phyloP scores from a whole-genome alignment of 257 asterid genomes.

The Scutellaria baicalensis region DNA sequence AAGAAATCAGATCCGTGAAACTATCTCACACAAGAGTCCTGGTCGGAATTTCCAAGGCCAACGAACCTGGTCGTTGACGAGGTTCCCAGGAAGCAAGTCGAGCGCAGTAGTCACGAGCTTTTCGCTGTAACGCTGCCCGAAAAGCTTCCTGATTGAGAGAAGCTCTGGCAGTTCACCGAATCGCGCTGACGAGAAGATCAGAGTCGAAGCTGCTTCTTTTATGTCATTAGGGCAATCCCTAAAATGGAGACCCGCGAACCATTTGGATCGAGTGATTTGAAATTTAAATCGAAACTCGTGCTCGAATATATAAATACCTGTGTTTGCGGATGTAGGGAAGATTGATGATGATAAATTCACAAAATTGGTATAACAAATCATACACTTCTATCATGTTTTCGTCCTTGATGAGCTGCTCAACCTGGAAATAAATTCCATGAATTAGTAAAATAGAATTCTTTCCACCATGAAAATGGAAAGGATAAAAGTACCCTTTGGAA shows the following conservation, averaged over 20 bases:
- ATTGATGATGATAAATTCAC: slow-evolving; percentile 47
- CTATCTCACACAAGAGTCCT: no score
- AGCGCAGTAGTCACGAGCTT: slow-evolving; percentile 43
- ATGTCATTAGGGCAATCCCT: slow-evolving; percentile 86
- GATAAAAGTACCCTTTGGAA: slow-evolving; percentile 53
- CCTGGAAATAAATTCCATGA: slow-evolving; percentile 25
- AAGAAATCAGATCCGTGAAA: background rate
- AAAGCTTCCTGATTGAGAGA: slow-evolving; percentile 43
- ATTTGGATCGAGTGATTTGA: background rate
- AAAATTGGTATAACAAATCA: slow-evolving; percentile 49
- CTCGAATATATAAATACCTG: slow-evolving; percentile 28
- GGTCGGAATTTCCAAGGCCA: background rate
- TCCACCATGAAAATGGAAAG: background rate
- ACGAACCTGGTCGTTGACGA: slow-evolving; percentile 56
- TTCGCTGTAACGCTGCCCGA: slow-evolving; percentile 56
- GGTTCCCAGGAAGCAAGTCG: slow-evolving; percentile 61
- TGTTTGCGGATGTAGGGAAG: slow-evolving; percentile 55
- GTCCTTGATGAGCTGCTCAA: slow-evolving; percentile 61
- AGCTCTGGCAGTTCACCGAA: slow-evolving; percentile 81
- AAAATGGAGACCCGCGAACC: background rate
- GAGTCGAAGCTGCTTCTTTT: slow-evolving; percentile 60
- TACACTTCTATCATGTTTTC: slow-evolving; percentile 43
- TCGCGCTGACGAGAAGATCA: slow-evolving; percentile 76
- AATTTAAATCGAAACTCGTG: no score
- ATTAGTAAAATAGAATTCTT: background rate